These are phyloP conservation scores for Glonium stellatum DNA, from an alignment of 495 filamentous ascomycete genomes.

Conservation along the genomic window DNA sequence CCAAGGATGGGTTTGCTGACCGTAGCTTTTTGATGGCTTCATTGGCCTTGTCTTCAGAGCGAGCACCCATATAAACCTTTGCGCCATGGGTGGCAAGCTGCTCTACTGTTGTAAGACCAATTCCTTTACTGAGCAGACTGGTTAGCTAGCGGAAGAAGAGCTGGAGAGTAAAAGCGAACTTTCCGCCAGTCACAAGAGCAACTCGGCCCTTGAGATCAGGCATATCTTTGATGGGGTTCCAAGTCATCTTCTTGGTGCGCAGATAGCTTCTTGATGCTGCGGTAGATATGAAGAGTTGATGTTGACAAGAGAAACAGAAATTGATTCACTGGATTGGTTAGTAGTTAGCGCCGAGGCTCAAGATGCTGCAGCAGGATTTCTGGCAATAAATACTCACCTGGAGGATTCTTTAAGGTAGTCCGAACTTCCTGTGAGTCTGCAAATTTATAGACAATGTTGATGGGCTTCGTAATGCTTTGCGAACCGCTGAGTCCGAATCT, in stretches of 20 bases:
- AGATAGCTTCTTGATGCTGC: too few relatives aligned
- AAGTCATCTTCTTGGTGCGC: neutral
- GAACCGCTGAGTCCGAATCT: too few relatives aligned
- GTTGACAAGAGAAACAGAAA: too few relatives aligned
- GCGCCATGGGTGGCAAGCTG: neutral
- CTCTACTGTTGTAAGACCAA: neutral
- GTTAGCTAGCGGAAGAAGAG: neutral
- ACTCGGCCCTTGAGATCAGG: neutral
- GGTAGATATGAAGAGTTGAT: too few relatives aligned
- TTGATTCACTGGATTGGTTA: too few relatives aligned
- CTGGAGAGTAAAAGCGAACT: neutral
- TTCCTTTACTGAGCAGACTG: neutral
- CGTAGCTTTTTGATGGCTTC: neutral
- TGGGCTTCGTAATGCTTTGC: too few relatives aligned
- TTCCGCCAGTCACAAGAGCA: conserved; percentile 2
- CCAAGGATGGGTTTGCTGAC: neutral
- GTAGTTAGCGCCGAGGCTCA: too few relatives aligned
- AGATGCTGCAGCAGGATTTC: too few relatives aligned
- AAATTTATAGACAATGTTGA: too few relatives aligned
- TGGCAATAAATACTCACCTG: too few relatives aligned
- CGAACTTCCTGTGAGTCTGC: too few relatives aligned
- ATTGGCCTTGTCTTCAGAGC: neutral
- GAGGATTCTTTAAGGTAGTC: too few relatives aligned
- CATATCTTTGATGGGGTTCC: neutral
- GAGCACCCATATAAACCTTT: conserved; percentile 2